A percentile compares a stretch with the other conserved stretches of the same genome.
phyloP scores from a whole-genome alignment of 257 asterid genomes.

The Fraxinus pennsylvanica region DNA sequence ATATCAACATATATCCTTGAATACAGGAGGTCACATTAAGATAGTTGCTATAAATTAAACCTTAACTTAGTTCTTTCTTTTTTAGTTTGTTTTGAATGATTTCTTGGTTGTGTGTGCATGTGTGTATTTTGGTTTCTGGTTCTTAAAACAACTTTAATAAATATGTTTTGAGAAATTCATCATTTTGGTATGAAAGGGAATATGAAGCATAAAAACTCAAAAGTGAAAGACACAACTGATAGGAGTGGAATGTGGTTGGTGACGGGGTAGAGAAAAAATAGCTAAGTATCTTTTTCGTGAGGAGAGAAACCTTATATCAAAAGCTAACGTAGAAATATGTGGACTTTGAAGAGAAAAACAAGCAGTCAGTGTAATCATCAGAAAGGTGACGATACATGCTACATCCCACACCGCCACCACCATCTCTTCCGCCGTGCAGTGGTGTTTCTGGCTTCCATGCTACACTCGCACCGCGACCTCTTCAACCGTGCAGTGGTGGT shows the following conservation, averaged over 20 bases:
- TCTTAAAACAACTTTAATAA: background rate
- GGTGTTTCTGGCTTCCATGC: background rate
- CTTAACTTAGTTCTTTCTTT: background rate
- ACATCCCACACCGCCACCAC: background rate
- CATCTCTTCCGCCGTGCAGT: background rate
- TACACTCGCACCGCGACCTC: background rate
- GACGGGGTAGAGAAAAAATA: slow-evolving; percentile 12
- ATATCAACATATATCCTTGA: slow-evolving; percentile 54
- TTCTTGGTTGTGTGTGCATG: slow-evolving; percentile 27
- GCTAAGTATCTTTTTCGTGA: slow-evolving; percentile 57
- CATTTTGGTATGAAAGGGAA: background rate
- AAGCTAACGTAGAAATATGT: slow-evolving; percentile 43
- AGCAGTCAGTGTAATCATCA: slow-evolving; percentile 7
- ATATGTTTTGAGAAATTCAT: too few relatives aligned
- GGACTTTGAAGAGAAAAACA: slow-evolving; percentile 25
- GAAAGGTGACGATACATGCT: slow-evolving; percentile 3
- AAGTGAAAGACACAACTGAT: background rate
- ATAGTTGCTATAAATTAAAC: background rate
- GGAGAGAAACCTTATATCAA: slow-evolving; percentile 28
- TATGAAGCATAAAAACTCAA: background rate
- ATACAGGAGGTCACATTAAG: slow-evolving; percentile 25
- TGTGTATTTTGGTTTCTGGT: background rate
- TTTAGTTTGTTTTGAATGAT: slow-evolving; percentile 26
- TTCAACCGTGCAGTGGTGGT: background rate
- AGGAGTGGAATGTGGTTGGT: slow-evolving; percentile 6